These are phyloP conservation scores for Aspergillus ochraceoroseus DNA, from an alignment of 2,329 filamentous ascomycete species.

Conservation along the genomic window DNA sequence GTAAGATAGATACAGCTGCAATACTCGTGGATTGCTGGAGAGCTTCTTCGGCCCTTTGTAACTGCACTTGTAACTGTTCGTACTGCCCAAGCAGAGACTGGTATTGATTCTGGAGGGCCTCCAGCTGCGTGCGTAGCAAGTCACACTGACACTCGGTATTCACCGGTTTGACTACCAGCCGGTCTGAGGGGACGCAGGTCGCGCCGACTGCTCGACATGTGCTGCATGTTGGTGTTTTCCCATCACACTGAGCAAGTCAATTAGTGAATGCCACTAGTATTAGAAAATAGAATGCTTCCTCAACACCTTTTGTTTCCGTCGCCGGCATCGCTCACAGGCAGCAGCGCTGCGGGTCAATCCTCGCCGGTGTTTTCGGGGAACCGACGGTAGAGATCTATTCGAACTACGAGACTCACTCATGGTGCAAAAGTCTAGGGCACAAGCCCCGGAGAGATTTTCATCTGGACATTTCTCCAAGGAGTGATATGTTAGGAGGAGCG, in stretches of 20 bases:
- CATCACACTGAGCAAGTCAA: slow-evolving; percentile 2
- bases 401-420: too few species aligned
- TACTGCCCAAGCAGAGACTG: slow-evolving; percentile 1
- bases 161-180: slow-evolving; percentile 1
- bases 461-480: too few species aligned
- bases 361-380: slow-evolving; percentile 13
- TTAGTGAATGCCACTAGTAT: neutral
- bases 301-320: slow-evolving; percentile 14
- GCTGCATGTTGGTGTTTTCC: slow-evolving; percentile 5
- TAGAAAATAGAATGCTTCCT: neutral
- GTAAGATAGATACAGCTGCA: neutral
- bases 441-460: too few species aligned
- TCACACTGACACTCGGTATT: slow-evolving; percentile 6
- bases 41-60: too few species aligned
- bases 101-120: neutral
- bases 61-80: slow-evolving; percentile 1
- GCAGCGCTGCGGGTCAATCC: slow-evolving; percentile 26
- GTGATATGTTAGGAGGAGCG: too few species aligned
- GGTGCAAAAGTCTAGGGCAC: too few species aligned
- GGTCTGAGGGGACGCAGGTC: slow-evolving; percentile 6
- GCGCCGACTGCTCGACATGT: slow-evolving; percentile 1
- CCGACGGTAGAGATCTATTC: too few species aligned
- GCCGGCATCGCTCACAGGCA: slow-evolving; percentile 21
- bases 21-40: neutral
- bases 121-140: neutral